Conservation (phyloP, 768 basidiomycete genomes). For the Trametes sanguinea region DNA sequence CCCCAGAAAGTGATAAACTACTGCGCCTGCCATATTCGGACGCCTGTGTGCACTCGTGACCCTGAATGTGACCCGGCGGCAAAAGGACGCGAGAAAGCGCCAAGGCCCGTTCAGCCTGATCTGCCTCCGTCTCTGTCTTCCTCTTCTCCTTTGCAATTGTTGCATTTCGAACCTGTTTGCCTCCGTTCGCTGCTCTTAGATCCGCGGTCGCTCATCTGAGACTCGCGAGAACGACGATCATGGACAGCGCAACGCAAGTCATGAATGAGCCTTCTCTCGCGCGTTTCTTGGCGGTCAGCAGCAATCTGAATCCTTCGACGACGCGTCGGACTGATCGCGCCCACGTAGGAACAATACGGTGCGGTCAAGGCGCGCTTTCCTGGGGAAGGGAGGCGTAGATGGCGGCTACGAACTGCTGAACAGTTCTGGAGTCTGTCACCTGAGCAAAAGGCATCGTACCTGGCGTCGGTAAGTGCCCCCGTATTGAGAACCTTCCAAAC, state of each 20-base stretch:
- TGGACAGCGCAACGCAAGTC: constrained; percentile 4
- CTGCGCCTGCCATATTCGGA: constrained; percentile 16
- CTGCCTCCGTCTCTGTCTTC: not conserved
- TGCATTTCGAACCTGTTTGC: not conserved
- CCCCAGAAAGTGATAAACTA: constrained; percentile 1
- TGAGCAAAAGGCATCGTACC: constrained; percentile 30
- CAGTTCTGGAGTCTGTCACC: constrained; percentile 46
- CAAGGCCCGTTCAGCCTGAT: constrained; percentile 5
- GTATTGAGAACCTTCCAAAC: not conserved
- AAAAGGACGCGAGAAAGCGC: constrained; percentile 3
- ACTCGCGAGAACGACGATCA: not conserved
- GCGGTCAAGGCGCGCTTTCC: constrained; percentile 47
- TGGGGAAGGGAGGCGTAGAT: constrained; percentile 56
- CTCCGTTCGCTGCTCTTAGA: not conserved
- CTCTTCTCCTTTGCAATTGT: not conserved
- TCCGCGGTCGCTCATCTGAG: not conserved
- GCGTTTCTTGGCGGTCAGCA: constrained; percentile 25
- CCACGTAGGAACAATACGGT: constrained; percentile 40
- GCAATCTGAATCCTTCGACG: not conserved
- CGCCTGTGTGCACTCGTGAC: constrained; percentile 15
- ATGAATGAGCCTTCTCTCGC: constrained; percentile 17
- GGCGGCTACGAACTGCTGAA: constrained; percentile 53
- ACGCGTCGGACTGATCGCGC: constrained; percentile 7
- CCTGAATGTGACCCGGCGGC: constrained; percentile 8
- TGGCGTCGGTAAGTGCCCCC: constrained; percentile 15